Percentiles rank a stretch among this genome's conserved stretches.
Evolutionary conservation across 2,329 filamentous ascomycete genomes (phyloP).

Genomic region (Clarireedia homoeocarpa): DNA sequence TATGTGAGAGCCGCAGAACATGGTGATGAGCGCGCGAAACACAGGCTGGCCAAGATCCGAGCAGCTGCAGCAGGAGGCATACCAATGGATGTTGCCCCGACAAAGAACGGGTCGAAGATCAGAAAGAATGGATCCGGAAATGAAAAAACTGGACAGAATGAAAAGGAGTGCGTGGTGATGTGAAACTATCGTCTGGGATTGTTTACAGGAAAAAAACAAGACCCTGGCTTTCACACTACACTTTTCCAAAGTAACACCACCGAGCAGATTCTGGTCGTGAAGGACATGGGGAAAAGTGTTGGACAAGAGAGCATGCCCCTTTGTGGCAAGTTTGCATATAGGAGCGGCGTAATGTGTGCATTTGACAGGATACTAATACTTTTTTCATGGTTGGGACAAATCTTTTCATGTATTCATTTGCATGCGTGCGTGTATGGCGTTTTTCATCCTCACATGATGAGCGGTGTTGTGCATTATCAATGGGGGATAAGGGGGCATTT

Average conservation of each 20-base stretch:
- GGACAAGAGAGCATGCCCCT: background rate
- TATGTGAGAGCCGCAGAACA: conserved; percentile 93
- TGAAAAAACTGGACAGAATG: conserved; percentile 19
- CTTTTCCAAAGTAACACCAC: background rate
- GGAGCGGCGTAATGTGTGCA: background rate
- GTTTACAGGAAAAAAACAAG: background rate
- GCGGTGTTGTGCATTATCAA: background rate
- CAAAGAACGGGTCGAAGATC: conserved; percentile 22
- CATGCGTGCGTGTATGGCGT: background rate
- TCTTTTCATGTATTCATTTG: background rate
- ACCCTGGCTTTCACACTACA: background rate
- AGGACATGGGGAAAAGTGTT: background rate
- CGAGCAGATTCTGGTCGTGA: background rate
- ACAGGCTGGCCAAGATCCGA: conserved; percentile 77
- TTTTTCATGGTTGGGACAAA: background rate
- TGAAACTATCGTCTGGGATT: conserved; percentile 4
- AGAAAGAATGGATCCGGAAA: conserved; percentile 22
- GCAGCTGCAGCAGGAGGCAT: conserved; percentile 56
- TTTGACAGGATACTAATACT: background rate
- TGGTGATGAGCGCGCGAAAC: conserved; percentile 82
- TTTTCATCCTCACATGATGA: background rate
- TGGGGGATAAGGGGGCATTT: background rate
- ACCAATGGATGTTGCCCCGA: conserved; percentile 26
- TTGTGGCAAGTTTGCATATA: background rate
- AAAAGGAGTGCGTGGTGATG: conserved; percentile 26